A percentile compares a stretch with the other conserved stretches of the same genome.
Conservation (phyloP, 768 basidiomycete species). For the Daedaleopsis sinensis region DNA sequence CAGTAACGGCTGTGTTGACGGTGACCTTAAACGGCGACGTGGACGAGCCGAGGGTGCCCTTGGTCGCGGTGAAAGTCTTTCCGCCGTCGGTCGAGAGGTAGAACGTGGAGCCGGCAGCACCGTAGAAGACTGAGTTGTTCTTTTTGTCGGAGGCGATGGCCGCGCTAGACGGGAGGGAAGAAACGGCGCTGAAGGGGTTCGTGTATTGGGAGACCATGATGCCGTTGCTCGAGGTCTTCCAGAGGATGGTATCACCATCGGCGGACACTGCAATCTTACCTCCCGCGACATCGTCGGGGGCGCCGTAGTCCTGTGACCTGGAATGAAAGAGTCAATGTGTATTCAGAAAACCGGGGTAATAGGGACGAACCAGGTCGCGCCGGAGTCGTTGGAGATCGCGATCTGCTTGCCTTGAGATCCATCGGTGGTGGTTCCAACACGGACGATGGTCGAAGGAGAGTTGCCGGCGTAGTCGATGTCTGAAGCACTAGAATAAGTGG, state of each 20-base stretch:
- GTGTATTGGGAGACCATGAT: slow-evolving; percentile 56
- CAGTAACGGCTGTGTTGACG: slow-evolving; percentile 55
- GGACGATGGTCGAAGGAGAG: slow-evolving; percentile 50
- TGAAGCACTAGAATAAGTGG: slow-evolving; percentile 47
- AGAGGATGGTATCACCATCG: slow-evolving; percentile 58
- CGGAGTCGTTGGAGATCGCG: slow-evolving; percentile 57
- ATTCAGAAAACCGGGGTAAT: not conserved
- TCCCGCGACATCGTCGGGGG: slow-evolving; percentile 46
- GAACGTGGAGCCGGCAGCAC: slow-evolving; percentile 55
- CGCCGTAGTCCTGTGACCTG: slow-evolving; percentile 57
- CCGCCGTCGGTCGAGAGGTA: slow-evolving; percentile 64
- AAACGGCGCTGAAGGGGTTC: slow-evolving; percentile 50
- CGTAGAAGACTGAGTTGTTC: slow-evolving; percentile 60
- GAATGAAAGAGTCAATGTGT: not conserved
- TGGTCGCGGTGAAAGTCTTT: slow-evolving; percentile 46
- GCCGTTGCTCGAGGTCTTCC: slow-evolving; percentile 52
- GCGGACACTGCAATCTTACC: slow-evolving; percentile 48
- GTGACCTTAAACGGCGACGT: slow-evolving; percentile 53
- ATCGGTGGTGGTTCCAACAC: slow-evolving; percentile 43
- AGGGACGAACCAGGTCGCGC: slow-evolving; percentile 48
- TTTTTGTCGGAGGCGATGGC: slow-evolving; percentile 67
- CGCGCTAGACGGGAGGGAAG: slow-evolving; percentile 53
- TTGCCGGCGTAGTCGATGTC: slow-evolving; percentile 61
- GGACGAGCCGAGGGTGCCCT: slow-evolving; percentile 49
- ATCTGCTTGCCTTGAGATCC: slow-evolving; percentile 55